phyloP scores from a whole-genome alignment of 192 early-diverging fungal genomes.

The Coemansia sp. region DNA sequence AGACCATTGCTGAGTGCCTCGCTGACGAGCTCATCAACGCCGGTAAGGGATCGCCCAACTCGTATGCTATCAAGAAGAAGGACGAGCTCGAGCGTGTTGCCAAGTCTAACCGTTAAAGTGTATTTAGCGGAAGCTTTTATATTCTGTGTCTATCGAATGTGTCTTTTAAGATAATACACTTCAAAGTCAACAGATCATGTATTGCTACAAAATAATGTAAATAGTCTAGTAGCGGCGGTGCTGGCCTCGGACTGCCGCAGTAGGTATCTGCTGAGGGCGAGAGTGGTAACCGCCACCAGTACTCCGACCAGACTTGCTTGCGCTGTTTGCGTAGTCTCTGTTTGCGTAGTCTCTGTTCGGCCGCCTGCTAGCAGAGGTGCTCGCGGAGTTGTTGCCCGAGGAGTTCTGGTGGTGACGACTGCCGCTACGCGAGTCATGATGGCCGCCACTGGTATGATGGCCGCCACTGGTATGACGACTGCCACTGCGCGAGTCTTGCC shows the following conservation, averaged over 20 bases:
- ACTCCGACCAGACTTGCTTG: background rate
- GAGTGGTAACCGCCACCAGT: background rate
- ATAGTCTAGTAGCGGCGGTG: slow-evolving; percentile 4
- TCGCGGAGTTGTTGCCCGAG: background rate
- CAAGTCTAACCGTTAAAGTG: slow-evolving; percentile 60
- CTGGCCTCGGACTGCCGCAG: background rate
- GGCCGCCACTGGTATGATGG: background rate
- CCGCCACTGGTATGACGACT: background rate
- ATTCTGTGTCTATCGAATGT: slow-evolving; percentile 8
- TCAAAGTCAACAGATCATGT: background rate
- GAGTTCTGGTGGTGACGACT: slow-evolving; percentile 6
- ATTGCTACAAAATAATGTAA: background rate
- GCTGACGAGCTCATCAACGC: slow-evolving; percentile 99
- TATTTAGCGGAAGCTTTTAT: background rate
- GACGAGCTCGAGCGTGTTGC: slow-evolving; percentile 85
- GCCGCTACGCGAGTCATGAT: slow-evolving; percentile 10
- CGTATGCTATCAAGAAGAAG: slow-evolving; percentile 99
- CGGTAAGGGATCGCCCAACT: slow-evolving; percentile 98
- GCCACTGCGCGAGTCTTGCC: slow-evolving; percentile 8
- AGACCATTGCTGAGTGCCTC: slow-evolving; percentile 99
- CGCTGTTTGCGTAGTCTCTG: background rate
- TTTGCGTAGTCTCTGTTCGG: background rate
- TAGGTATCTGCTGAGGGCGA: background rate
- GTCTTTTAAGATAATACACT: background rate
- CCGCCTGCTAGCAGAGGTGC: background rate